Conservation (phyloP, 129 eudicot species). For the Kitagawia praeruptora region DNA sequence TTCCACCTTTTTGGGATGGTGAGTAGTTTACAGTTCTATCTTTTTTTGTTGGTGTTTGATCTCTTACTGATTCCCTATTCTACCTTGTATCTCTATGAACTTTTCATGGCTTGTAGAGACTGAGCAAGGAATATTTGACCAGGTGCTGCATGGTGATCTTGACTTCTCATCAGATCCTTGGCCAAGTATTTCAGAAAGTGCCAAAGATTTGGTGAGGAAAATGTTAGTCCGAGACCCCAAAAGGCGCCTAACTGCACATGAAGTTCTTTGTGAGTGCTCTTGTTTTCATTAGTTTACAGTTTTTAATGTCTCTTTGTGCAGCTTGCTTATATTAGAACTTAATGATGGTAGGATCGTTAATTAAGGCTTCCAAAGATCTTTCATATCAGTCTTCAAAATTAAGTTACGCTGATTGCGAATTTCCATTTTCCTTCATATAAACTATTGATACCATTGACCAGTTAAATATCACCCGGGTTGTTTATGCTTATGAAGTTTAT, state of each 20-base stretch:
- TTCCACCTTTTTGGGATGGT: slow-evolving; percentile 97
- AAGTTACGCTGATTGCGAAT: background rate
- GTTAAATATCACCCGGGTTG: background rate
- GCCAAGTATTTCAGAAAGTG: slow-evolving; percentile 83
- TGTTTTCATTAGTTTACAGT: background rate
- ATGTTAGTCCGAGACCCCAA: slow-evolving; percentile 79
- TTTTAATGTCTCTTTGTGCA: background rate
- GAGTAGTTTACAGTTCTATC: slow-evolving; percentile 4
- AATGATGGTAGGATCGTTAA: background rate
- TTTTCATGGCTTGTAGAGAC: slow-evolving; percentile 34
- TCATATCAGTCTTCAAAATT: background rate
- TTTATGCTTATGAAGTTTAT: background rate
- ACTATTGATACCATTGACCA: background rate
- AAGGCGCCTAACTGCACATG: slow-evolving; percentile 64
- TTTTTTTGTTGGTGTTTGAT: slow-evolving; percentile 1
- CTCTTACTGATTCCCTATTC: slow-evolving; percentile 4
- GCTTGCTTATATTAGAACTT: background rate
- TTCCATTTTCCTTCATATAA: background rate
- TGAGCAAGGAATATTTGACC: slow-evolving; percentile 89
- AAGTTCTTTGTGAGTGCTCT: slow-evolving; percentile 63
- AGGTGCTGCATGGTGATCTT: slow-evolving; percentile 78
- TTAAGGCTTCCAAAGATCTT: background rate
- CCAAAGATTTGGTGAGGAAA: slow-evolving; percentile 81
- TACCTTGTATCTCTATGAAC: background rate
- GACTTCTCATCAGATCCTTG: slow-evolving; percentile 85